A percentile compares a stretch with the other conserved stretches of the same genome.
Evolutionary conservation across 2,329 filamentous ascomycete species (phyloP).

Genomic region (Aschersonia sp.): DNA sequence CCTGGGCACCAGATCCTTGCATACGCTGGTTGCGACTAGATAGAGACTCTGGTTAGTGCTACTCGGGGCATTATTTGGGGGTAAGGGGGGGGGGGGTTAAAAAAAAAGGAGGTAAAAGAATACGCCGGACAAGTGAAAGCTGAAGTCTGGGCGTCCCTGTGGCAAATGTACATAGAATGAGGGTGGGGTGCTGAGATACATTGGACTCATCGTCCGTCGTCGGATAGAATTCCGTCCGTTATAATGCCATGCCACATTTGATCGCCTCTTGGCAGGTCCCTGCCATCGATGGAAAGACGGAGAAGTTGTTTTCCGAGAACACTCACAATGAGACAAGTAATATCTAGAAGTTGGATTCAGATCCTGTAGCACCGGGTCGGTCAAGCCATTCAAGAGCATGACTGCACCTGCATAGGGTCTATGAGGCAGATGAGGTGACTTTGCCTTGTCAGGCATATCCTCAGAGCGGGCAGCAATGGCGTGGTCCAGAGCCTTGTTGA

Average conservation of each 20-base stretch:
- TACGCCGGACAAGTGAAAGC: too few relatives aligned
- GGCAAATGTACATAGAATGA: too few relatives aligned
- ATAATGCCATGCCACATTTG: too few relatives aligned
- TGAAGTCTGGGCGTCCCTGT: too few relatives aligned
- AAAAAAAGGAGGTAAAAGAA: too few relatives aligned
- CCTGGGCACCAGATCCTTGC: slow-evolving; percentile 37
- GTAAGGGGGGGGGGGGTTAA: too few relatives aligned
- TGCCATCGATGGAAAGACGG: neutral
- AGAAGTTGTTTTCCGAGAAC: neutral
- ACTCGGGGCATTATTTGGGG: too few relatives aligned
- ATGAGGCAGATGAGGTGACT: neutral
- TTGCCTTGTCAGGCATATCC: neutral
- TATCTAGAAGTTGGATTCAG: slow-evolving; percentile 28
- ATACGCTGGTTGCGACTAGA: slow-evolving; percentile 31
- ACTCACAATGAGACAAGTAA: slow-evolving; percentile 37
- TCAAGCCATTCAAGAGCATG: slow-evolving; percentile 15
- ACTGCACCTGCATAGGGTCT: neutral
- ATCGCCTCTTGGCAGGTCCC: too few relatives aligned
- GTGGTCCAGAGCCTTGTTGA: neutral
- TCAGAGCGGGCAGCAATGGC: neutral
- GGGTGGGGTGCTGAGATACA: too few relatives aligned
- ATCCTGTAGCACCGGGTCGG: slow-evolving; percentile 41
- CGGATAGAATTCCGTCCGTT: too few relatives aligned
- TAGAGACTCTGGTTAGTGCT: neutral
- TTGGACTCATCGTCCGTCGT: too few relatives aligned